Base-by-base conservation (phyloP, 352 stramenopile species). In the Phytopythium mirpurense region DNA sequence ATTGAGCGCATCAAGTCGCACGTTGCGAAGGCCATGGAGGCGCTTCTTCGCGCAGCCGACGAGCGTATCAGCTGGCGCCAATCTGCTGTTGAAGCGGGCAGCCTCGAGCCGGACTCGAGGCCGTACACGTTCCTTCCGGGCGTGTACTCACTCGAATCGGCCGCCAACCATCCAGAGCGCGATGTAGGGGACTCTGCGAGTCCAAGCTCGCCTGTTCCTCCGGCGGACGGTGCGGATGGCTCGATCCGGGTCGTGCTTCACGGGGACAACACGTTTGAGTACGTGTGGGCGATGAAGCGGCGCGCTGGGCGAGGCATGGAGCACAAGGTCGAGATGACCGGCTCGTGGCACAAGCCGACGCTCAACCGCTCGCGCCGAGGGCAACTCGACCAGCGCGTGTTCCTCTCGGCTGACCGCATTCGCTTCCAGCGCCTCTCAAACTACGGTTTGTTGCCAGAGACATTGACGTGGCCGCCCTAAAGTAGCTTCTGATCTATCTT, bases 181-280 rank as follows among this genome's bases (percentile, higher is more conserved):
- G 46, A 52, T 1, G 46, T 18, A 52, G 29, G 18, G 0, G 24
- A 47, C 14, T 3, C 40, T 1, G 40, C 21, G 21, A 31, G 14
- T 26, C 7, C 14, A 3, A 46, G 40, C 5, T 34, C 24, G 3
- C 41, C 41, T 29, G 21, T 12, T 19, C 11, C 40, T 34, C 21
- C 21, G 6, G 21, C 27, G 14, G 61, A 78, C 23, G 63, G 63
- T 16, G 69, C 68, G 37, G 71, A 70, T 7, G 70, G 62, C 26
- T 67, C 72, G 21, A 57, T 64, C 18, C 70, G 58, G 2, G 42
- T 93, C 1, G 34, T 87, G 14, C 68, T 93, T 8, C 78, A 93
- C 55, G 81, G 80, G 3, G 81, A 93, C 61, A 92, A 90, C 57
- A 77, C 77, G 7, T 93, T 93, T 44, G 78, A 92, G 46, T 93